A percentile compares a stretch with the other conserved stretches of the same genome.
These are phyloP conservation scores for Leishmania gerbilli DNA, from an alignment of 208 protist species.

Conservation along the genomic window DNA sequence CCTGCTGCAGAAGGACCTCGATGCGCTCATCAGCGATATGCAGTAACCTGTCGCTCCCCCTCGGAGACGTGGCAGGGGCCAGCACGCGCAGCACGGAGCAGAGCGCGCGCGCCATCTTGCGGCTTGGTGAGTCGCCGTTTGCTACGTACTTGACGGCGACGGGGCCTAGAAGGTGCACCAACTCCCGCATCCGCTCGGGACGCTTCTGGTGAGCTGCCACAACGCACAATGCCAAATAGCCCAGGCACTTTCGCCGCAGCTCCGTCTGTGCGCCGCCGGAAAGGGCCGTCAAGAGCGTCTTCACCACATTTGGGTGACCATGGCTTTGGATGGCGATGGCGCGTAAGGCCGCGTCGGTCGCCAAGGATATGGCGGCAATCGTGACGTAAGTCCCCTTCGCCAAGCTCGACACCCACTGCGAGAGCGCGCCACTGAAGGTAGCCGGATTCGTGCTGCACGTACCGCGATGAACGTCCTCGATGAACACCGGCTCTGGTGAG, in stretches of 20 bases:
- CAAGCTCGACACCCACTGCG: slow-evolving; percentile 55
- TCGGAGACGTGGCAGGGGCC: slow-evolving; percentile 5
- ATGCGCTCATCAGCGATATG: slow-evolving; percentile 46
- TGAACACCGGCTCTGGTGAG: slow-evolving; percentile 36
- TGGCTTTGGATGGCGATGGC: slow-evolving; percentile 58
- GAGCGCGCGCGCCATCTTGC: slow-evolving; percentile 81
- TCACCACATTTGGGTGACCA: slow-evolving; percentile 46
- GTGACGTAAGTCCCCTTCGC: slow-evolving; percentile 81
- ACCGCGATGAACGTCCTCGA: slow-evolving; percentile 27
- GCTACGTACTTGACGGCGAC: slow-evolving; percentile 53
- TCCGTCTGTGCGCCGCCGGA: slow-evolving; percentile 71
- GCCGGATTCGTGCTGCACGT: slow-evolving; percentile 19
- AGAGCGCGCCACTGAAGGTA: slow-evolving; percentile 33
- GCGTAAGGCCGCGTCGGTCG: slow-evolving; percentile 69
- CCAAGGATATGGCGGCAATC: slow-evolving; percentile 69
- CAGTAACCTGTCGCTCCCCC: slow-evolving; percentile 12
- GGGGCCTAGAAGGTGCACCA: slow-evolving; percentile 17
- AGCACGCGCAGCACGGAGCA: slow-evolving; percentile 61
- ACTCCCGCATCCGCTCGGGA: slow-evolving; percentile 14
- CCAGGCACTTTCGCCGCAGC: slow-evolving; percentile 77
- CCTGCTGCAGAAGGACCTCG: slow-evolving; percentile 58
- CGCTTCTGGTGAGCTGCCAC: slow-evolving; percentile 30
- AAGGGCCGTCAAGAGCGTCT: slow-evolving; percentile 47
- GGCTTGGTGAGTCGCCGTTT: slow-evolving; percentile 68
- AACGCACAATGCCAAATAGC: slow-evolving; percentile 75